These are phyloP conservation scores for Santalum album DNA, from an alignment of 164 flowering plant genomes.

Conservation along the genomic window DNA sequence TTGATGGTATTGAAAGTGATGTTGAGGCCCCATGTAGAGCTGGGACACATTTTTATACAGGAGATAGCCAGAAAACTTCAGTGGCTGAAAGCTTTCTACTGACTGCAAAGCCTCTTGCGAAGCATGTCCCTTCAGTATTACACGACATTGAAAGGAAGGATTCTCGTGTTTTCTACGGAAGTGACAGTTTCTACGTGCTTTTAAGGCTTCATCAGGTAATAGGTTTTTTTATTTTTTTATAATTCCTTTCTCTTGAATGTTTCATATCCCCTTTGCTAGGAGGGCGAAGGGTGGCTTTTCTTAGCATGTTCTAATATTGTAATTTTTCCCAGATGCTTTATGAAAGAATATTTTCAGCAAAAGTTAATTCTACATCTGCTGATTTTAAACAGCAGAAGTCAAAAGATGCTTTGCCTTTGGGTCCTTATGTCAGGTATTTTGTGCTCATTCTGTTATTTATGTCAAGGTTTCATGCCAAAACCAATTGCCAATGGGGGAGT, in stretches of 20 bases:
- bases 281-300: background rate
- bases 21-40: slow-evolving; percentile 47
- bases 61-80: slow-evolving; percentile 24
- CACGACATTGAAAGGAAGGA: slow-evolving; percentile 19
- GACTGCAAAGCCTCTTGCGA: slow-evolving; percentile 45
- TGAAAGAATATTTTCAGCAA: slow-evolving; percentile 53
- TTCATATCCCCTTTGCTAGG: background rate
- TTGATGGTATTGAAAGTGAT: slow-evolving; percentile 64
- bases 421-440: slow-evolving; percentile 39
- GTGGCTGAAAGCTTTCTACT: slow-evolving; percentile 33
- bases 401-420: slow-evolving; percentile 26
- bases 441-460: too few species aligned
- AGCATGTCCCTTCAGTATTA: slow-evolving; percentile 28
- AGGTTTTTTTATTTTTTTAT: too few species aligned
- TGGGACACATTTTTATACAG: slow-evolving; percentile 29
- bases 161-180: slow-evolving; percentile 46
- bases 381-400: slow-evolving; percentile 33
- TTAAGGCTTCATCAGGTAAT: slow-evolving; percentile 70
- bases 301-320: background rate
- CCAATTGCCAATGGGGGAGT: too few species aligned
- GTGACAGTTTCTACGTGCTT: slow-evolving; percentile 51
- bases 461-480: too few species aligned
- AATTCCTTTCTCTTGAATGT: too few species aligned
- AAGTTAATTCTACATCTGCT: slow-evolving; percentile 28
- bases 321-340: slow-evolving; percentile 36